Conservation (phyloP, 371 early-diverging fungal species). For the Thermomucor indicae-seudaticae region DNA sequence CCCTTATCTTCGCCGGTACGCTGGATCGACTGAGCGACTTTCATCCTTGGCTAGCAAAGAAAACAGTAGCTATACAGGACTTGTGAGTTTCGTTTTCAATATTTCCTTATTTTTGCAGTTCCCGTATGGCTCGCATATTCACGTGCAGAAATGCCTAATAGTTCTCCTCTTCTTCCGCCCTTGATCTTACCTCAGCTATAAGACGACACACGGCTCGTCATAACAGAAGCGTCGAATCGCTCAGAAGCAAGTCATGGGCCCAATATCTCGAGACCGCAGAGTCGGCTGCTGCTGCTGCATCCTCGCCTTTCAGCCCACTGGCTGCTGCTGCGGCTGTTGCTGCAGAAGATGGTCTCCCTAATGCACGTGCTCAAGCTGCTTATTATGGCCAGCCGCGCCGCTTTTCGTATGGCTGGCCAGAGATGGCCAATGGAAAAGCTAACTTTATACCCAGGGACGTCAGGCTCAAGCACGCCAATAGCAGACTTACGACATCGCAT, state of each 20-base stretch:
- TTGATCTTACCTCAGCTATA: slow-evolving; percentile 35
- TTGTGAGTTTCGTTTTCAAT: slow-evolving; percentile 28
- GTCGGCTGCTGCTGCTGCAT: no score
- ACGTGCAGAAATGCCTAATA: no score
- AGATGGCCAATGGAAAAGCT: slow-evolving; percentile 2
- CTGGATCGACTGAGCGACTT: slow-evolving; percentile 17
- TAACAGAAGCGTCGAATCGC: slow-evolving; percentile 34
- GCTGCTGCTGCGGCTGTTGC: slow-evolving; percentile 1
- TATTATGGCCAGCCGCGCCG: slow-evolving; percentile 24
- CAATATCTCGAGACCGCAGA: slow-evolving; percentile 30
- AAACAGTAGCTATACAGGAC: neutral
- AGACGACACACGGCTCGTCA: slow-evolving; percentile 22
- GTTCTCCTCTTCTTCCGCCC: slow-evolving; percentile 38
- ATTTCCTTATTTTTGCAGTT: no score
- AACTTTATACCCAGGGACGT: slow-evolving; percentile 7
- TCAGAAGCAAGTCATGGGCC: slow-evolving; percentile 48
- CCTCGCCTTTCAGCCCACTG: slow-evolving; percentile 1
- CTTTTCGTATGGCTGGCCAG: slow-evolving; percentile 30
- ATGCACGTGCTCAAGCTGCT: slow-evolving; percentile 24
- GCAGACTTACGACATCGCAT: slow-evolving; percentile 18
- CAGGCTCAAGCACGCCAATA: slow-evolving; percentile 5
- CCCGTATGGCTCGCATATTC: no score
- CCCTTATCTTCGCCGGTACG: slow-evolving; percentile 14
- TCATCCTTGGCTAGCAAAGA: slow-evolving; percentile 13
- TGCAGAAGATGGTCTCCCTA: slow-evolving; percentile 5